Conservation (phyloP, 1,284 basidiomycete species). For the Pseudozyma sp. region DNA sequence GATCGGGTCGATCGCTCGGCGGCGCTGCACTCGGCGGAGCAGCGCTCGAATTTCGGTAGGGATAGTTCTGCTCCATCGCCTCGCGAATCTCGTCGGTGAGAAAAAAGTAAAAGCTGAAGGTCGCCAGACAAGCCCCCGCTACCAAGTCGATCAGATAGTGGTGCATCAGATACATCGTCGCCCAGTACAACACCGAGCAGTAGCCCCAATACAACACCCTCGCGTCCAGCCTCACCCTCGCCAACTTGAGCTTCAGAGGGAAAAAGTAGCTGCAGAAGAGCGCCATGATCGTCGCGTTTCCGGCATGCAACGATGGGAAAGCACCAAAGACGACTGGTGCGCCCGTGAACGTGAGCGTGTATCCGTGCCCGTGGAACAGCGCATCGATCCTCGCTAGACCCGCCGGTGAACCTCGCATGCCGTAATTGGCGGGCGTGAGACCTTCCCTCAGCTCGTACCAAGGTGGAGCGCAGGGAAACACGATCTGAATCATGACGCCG, state of each 20-base stretch:
- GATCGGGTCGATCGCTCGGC: constrained; percentile 41
- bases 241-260: constrained; percentile 71
- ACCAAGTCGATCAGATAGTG: constrained; percentile 97
- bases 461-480: constrained; percentile 92
- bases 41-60: constrained; percentile 44
- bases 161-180: constrained; percentile 79
- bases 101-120: constrained; percentile 81
- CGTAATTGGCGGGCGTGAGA: constrained; percentile 91
- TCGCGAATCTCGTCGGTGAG: constrained; percentile 61
- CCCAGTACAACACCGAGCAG: constrained; percentile 91
- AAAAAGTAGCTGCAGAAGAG: constrained; percentile 96
- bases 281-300: constrained; percentile 89
- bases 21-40: constrained; percentile 49
- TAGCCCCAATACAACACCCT: constrained; percentile 82
- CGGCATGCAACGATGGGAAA: constrained; percentile 93
- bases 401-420: constrained; percentile 87
- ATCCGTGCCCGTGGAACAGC: constrained; percentile 82
- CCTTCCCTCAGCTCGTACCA: constrained; percentile 98
- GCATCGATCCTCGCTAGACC: constrained; percentile 92
- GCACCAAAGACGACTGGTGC: constrained; percentile 96
- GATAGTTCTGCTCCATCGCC: constrained; percentile 60
- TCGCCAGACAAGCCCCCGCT: constrained; percentile 89
- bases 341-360: constrained; percentile 85
- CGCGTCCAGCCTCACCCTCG: constrained; percentile 63
- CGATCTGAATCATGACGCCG: constrained; percentile 88